phyloP scores from a whole-genome alignment of 2,329 filamentous ascomycete genomes.

The Alternaria sp. region DNA sequence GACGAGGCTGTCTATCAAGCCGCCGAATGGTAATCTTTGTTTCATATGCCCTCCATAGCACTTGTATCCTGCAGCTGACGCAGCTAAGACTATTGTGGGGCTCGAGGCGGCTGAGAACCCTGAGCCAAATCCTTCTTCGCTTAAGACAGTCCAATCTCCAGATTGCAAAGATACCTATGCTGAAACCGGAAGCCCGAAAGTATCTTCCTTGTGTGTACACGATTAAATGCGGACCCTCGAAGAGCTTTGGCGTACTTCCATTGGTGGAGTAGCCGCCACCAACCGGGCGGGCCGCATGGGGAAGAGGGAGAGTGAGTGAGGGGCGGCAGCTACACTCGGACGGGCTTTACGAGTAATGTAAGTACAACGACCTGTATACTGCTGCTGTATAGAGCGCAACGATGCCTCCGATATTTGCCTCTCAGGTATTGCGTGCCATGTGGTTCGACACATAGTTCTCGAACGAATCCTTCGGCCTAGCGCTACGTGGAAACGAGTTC shows the following conservation, averaged over 20 bases:
- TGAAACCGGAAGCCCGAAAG: not conserved
- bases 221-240: not conserved
- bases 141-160: not conserved
- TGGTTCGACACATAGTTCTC: not conserved
- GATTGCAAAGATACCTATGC: not conserved
- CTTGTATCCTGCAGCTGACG: not conserved
- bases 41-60: not conserved
- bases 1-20: not conserved
- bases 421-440: not conserved
- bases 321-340: not conserved
- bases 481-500: not conserved
- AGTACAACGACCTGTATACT: not conserved
- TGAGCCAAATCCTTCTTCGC: not conserved
- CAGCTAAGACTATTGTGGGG: not conserved
- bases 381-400: not conserved
- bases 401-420: not conserved
- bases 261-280: not conserved
- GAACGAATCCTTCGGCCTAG: not conserved
- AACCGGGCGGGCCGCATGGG: not conserved
- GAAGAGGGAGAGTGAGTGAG: not conserved
- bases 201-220: not conserved
- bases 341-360: not conserved
- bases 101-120: not conserved
- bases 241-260: not conserved
- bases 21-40: not conserved